Base-by-base conservation (phyloP, 345 rosid species). In the Salix dunnii region DNA sequence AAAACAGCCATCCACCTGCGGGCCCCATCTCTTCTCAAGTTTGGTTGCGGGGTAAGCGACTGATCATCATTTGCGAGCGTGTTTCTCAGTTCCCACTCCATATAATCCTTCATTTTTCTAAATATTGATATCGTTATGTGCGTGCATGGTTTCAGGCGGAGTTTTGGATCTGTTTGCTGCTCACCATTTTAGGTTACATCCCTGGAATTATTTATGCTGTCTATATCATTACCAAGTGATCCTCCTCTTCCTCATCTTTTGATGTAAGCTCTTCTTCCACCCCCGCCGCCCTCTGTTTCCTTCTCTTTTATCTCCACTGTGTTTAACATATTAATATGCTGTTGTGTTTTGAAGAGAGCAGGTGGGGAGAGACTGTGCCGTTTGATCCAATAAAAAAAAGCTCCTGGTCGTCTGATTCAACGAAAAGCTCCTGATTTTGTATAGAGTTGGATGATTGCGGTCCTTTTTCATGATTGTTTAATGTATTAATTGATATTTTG, bases 101-200 rank as follows among this genome's bases (percentile, higher is more conserved):
- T 0, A 28, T 1, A 28, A 28, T 28, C 30, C 30, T 33, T 33
- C 4, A 4, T 65, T 31, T 36, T 36, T 3, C n/a, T 36, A 2
- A 40, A 11, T 10, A 36, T 20, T 10, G 42, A 30, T 67, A 1
- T 20, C 5, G 0, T 9, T 31, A 8, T 31, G 70, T 4, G 2
- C 17, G 4, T 12, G 49, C n/a, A n/a, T n/a, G n/a, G n/a, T n/a
- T n/a, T n/a, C 10, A 93, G 97, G 85, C 53, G 46, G 94, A 91
- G 87, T 91, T 93, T 74, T 93, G 98, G 98, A 94, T 94, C 86
- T 94, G 97, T 84, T 83, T 94, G 84, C 9, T 90, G 3, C 82
- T 94, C 46, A 92, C 96, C 17, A 8, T 94, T 9, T 65, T 92
- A 0, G 96, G 98, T 0, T 94, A 88, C 74, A 27, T 92, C 63